Evolutionary conservation across 1,284 basidiomycete species (phyloP).

Genomic region (Fomitopsis schrenkii): DNA sequence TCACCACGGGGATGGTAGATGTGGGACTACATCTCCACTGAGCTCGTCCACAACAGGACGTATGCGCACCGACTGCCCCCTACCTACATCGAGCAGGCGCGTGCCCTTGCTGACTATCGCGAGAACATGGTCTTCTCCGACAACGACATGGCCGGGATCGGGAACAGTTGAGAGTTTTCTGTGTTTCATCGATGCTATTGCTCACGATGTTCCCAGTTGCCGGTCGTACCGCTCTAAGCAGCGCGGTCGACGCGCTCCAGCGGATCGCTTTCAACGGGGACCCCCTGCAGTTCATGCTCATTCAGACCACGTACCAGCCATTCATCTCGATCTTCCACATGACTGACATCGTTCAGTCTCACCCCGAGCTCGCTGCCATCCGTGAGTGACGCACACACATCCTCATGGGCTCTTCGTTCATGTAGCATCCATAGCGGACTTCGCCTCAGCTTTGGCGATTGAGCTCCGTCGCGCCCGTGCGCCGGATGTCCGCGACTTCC

Average conservation of each 20-base stretch:
- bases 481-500: constrained; percentile 72
- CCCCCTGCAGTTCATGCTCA: constrained; percentile 71
- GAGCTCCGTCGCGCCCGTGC: constrained; percentile 72
- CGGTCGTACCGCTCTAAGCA: constrained; percentile 71
- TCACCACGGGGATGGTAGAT: constrained; percentile 36
- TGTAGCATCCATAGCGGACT: constrained; percentile 53
- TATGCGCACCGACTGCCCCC: constrained; percentile 72
- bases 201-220: constrained; percentile 51
- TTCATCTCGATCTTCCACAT: constrained; percentile 86
- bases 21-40: constrained; percentile 74
- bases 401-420: background rate
- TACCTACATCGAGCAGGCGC: constrained; percentile 65
- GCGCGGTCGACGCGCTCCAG: constrained; percentile 65
- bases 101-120: constrained; percentile 72
- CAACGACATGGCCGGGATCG: constrained; percentile 55
- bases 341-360: constrained; percentile 52
- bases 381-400: constrained; percentile 37
- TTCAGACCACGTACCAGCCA: constrained; percentile 83
- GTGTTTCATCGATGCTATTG: too few relatives aligned
- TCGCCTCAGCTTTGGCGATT: constrained; percentile 72
- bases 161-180: constrained; percentile 50
- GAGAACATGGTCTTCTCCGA: constrained; percentile 76
- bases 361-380: constrained; percentile 59
- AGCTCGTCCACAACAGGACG: constrained; percentile 76
- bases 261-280: constrained; percentile 75